Evolutionary conservation across 805 yeast genomes (phyloP).

Genomic region (Aciculoconidium aculeatum): DNA sequence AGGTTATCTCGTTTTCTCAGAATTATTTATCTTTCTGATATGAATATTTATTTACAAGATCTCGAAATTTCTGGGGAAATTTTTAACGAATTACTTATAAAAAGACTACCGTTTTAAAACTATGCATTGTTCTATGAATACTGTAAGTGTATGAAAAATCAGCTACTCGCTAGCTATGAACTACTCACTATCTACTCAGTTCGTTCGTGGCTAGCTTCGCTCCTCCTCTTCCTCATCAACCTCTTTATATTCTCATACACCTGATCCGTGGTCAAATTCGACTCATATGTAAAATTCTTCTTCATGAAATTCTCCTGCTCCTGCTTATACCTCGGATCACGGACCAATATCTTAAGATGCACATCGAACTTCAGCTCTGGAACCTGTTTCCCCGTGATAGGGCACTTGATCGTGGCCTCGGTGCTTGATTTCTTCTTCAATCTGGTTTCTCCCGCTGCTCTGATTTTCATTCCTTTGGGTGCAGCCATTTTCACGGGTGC

Average conservation of each 20-base stretch:
- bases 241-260: slow-evolving; percentile 56
- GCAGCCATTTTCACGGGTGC: slow-evolving; percentile 6
- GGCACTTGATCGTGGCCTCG: slow-evolving; percentile 55
- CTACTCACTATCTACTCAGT: too few species aligned
- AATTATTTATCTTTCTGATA: too few species aligned
- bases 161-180: too few species aligned
- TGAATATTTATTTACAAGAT: too few species aligned
- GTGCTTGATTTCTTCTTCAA: slow-evolving; percentile 18
- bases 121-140: too few species aligned
- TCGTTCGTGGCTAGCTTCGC: too few species aligned
- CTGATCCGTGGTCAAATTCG: slow-evolving; percentile 50
- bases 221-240: slow-evolving; percentile 11
- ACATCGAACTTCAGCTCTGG: slow-evolving; percentile 66
- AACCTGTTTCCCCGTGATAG: slow-evolving; percentile 67
- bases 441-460: slow-evolving; percentile 68
- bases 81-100: too few species aligned
- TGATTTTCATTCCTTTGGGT: slow-evolving; percentile 56
- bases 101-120: too few species aligned
- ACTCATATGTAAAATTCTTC: slow-evolving; percentile 44
- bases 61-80: too few species aligned
- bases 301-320: slow-evolving; percentile 58
- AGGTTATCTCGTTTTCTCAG: too few species aligned
- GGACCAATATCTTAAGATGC: slow-evolving; percentile 61
- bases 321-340: slow-evolving; percentile 74
- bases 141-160: too few species aligned